Conservation (phyloP, 1,139 yeast species). For the Yamadazyma atmosphaerica region DNA sequence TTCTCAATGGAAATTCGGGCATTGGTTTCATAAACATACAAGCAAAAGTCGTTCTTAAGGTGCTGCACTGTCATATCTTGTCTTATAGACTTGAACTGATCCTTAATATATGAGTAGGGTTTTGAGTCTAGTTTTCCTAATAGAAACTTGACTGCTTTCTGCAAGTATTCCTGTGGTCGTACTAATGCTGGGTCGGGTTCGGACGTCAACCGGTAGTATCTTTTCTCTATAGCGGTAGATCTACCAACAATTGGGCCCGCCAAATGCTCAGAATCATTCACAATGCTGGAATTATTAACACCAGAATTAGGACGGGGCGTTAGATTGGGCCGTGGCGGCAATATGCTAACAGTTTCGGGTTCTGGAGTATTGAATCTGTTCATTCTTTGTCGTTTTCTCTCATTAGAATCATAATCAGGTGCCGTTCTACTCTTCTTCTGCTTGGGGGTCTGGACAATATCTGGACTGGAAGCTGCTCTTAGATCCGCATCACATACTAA, state of each 20-base stretch:
- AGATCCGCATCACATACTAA: conserved; percentile 9
- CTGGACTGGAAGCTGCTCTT: too few relatives aligned
- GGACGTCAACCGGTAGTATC: conserved; percentile 80
- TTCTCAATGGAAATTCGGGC: conserved; percentile 84
- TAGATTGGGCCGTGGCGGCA: conserved; percentile 2
- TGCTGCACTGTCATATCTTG: conserved; percentile 95
- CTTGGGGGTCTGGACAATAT: too few relatives aligned
- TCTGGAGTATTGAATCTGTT: conserved; percentile 49
- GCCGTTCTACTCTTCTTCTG: too few relatives aligned
- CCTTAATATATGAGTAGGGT: conserved; percentile 75
- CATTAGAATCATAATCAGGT: conserved; percentile 32
- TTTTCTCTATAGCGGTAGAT: conserved; percentile 66
- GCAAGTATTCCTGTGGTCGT: conserved; percentile 66
- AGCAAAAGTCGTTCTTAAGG: conserved; percentile 75
- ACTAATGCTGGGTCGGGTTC: conserved; percentile 87
- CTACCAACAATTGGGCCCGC: conserved; percentile 58
- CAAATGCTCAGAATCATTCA: background rate
- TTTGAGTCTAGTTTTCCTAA: conserved; percentile 46
- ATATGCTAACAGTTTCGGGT: conserved; percentile 8
- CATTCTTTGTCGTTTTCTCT: conserved; percentile 46
- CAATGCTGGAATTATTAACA: background rate
- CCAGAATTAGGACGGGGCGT: conserved; percentile 8
- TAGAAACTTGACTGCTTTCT: conserved; percentile 57
- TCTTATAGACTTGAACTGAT: conserved; percentile 86
- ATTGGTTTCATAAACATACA: conserved; percentile 79